phyloP scores from a whole-genome alignment of 2,329 filamentous ascomycete species.

The Plectosphaerella sp. region DNA sequence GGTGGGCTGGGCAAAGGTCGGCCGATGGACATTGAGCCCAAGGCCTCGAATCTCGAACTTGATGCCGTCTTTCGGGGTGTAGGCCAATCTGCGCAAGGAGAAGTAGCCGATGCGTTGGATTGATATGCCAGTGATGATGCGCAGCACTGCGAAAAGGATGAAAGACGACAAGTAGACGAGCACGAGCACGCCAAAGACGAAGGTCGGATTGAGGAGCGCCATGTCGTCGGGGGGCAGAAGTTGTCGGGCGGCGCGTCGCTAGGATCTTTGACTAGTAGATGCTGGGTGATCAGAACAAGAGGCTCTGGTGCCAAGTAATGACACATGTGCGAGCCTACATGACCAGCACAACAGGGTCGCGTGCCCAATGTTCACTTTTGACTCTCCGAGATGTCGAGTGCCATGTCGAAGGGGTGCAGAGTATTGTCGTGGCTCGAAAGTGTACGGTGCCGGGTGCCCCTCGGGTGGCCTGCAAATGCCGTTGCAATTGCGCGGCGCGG shows the following conservation, averaged over 20 bases:
- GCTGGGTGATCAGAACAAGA: too few relatives aligned
- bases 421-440: too few relatives aligned
- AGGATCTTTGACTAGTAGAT: too few relatives aligned
- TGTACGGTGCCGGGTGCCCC: too few relatives aligned
- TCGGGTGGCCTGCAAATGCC: too few relatives aligned
- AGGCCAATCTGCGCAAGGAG: slow-evolving; percentile 85
- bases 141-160: slow-evolving; percentile 85
- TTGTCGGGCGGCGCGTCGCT: too few relatives aligned
- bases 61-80: slow-evolving; percentile 82
- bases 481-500: too few relatives aligned
- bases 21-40: slow-evolving; percentile 82
- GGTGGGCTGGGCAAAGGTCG: slow-evolving; percentile 94
- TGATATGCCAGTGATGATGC: slow-evolving; percentile 88
- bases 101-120: slow-evolving; percentile 94
- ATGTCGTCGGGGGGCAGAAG: slow-evolving; percentile 32
- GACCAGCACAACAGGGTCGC: background rate
- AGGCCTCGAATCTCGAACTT: slow-evolving; percentile 86
- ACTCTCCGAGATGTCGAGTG: slow-evolving; percentile 1
- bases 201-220: slow-evolving; percentile 70
- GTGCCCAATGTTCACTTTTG: background rate
- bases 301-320: too few relatives aligned
- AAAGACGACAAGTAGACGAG: slow-evolving; percentile 89
- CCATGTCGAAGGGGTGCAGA: background rate
- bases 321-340: background rate
- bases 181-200: slow-evolving; percentile 79